Evolutionary conservation across 192 early-diverging fungal species (phyloP), one percentile per base, ranked within the genome.

Genomic region (Backusella westeae): DNA sequence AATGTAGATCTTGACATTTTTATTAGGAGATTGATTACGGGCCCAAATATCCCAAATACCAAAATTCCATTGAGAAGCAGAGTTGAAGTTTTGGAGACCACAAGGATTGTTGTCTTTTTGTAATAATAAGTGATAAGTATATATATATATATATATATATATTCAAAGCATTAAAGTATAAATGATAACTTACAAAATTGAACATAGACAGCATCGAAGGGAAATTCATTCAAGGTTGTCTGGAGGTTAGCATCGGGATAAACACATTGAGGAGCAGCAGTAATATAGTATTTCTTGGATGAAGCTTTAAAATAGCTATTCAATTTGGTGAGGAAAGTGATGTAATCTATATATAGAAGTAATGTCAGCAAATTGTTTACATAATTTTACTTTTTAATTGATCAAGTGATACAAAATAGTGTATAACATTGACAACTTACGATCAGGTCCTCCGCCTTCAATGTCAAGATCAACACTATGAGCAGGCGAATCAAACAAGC

Each of bases 41-140:
- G 90, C 88, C 90, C 88, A 91, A 34, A 77, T 73, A 77, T 91
- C 90, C 90, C 90, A 91, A n/a, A 80, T 71, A 34, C 87, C 87
- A 56, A 73, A 82, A 23, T 82, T 76, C 81, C 77, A 82, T 7
- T 75, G 36, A 69, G 77, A 76, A 41, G 75, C n/a, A 53, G 19
- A n/a, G 26, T 74, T 72, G 15, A 67, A 73, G 78, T 72, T 74
- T 42, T 80, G 78, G 12, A 80, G 63, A 34, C 76, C 87, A 76
- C 90, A 91, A 21, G 80, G 88, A 77, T 91, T 91, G 80, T 91
- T 91, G 78, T 90, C 79, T 81, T 56, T 12, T 66, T 66, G 63
- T 66, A 66, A 14, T 12, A 34, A 15, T 32, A 34, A 6, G 4
- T 17, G 29, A 35, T 68, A 10, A 68, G 14, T 36, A 36, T 68